Conservation (phyloP, 768 basidiomycete species). For the Cystofilobasidium capitatum region DNA sequence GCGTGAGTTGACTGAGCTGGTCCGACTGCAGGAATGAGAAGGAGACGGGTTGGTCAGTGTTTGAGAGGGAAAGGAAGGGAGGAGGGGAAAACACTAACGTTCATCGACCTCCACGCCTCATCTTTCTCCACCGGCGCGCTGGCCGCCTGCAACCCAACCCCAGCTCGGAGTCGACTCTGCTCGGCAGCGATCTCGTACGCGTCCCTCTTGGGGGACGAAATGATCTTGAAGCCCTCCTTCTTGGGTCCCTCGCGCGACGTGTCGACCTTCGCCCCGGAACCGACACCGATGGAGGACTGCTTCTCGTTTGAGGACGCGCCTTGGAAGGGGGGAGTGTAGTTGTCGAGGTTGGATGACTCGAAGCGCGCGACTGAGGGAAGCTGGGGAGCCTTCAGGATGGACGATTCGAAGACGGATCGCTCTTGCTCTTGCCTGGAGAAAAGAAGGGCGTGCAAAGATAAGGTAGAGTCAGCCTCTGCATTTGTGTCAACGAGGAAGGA, state of each 20-base stretch:
- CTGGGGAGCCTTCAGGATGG: not conserved
- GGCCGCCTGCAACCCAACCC: not conserved
- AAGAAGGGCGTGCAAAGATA: too few relatives aligned
- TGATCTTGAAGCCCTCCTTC: not conserved
- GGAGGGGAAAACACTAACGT: not conserved
- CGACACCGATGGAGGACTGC: too few relatives aligned
- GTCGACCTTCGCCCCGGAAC: too few relatives aligned
- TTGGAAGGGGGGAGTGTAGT: not conserved
- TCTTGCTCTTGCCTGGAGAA: too few relatives aligned
- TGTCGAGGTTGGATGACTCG: not conserved
- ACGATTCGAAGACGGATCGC: not conserved
- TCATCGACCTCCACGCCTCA: not conserved
- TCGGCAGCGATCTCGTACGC: slow-evolving; percentile 23
- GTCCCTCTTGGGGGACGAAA: slow-evolving; percentile 10
- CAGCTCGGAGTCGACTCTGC: slow-evolving; percentile 7
- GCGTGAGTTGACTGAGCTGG: not conserved
- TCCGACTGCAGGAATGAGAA: not conserved
- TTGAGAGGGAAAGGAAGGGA: not conserved
- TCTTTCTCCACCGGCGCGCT: not conserved
- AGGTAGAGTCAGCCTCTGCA: too few relatives aligned
- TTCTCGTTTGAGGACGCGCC: too few relatives aligned
- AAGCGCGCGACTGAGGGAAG: not conserved
- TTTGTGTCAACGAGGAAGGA: too few relatives aligned
- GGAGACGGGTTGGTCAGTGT: not conserved
- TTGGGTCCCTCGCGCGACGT: not conserved